These are phyloP conservation scores for Barnettozyma sucrosica DNA, from an alignment of 805 yeast species.

Conservation along the genomic window DNA sequence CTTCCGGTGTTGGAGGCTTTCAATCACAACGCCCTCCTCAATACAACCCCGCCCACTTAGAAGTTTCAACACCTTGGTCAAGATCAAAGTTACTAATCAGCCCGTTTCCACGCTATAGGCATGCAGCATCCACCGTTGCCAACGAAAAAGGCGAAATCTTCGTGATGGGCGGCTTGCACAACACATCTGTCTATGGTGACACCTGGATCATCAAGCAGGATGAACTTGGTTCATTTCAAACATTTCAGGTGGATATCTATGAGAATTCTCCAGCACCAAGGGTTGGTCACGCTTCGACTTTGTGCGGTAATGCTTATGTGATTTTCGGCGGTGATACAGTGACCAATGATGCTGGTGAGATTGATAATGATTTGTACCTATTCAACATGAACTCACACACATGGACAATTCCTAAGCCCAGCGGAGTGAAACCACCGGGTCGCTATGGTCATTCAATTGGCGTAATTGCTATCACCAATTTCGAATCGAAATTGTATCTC, in stretches of 20 bases:
- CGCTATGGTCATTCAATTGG: constrained; percentile 91
- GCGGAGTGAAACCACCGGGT: constrained; percentile 77
- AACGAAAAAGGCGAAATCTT: constrained; percentile 78
- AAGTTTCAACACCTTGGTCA: constrained; percentile 48
- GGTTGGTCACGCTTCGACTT: constrained; percentile 89
- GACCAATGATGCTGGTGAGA: constrained; percentile 64
- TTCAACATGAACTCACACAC: constrained; percentile 72
- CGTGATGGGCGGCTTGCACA: constrained; percentile 93
- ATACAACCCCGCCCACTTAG: background rate
- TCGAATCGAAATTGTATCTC: constrained; percentile 58
- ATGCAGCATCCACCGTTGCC: constrained; percentile 71
- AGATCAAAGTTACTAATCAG: constrained; percentile 58
- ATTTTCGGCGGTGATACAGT: constrained; percentile 96
- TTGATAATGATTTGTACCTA: constrained; percentile 86
- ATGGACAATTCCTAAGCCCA: constrained; percentile 75
- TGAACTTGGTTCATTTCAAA: constrained; percentile 28
- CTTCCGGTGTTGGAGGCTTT: constrained; percentile 7
- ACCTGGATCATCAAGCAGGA: constrained; percentile 79
- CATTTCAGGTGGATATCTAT: constrained; percentile 57
- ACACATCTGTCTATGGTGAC: constrained; percentile 89
- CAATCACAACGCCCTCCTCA: constrained; percentile 21
- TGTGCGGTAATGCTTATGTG: constrained; percentile 92
- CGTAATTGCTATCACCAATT: constrained; percentile 59
- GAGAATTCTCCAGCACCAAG: constrained; percentile 90
- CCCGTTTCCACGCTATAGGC: constrained; percentile 94